phyloP scores from a whole-genome alignment of 257 asterid genomes.

The Plantago ovata region DNA sequence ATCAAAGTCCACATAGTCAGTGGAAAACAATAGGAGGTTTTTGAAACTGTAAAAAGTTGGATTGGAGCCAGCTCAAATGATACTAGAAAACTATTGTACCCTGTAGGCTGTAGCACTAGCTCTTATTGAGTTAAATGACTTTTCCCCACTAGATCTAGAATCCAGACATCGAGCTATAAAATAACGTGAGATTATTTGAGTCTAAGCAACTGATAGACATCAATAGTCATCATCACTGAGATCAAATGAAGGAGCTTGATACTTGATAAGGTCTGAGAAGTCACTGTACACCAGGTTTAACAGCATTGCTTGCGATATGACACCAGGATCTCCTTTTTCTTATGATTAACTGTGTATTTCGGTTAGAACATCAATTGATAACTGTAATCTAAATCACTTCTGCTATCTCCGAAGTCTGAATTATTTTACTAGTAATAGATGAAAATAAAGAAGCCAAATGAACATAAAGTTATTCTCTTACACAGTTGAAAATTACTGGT shows the following conservation, averaged over 20 bases:
- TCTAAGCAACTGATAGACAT: too few relatives aligned
- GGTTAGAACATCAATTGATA: background rate
- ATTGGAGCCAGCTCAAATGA: background rate
- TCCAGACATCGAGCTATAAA: background rate
- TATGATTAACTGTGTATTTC: background rate
- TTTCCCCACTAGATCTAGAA: slow-evolving; percentile 1
- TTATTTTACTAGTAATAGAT: slow-evolving; percentile 1
- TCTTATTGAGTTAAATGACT: slow-evolving; percentile 6
- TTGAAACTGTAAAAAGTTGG: slow-evolving; percentile 7
- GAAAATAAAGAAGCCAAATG: slow-evolving; percentile 8
- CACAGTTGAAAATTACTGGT: slow-evolving; percentile 78
- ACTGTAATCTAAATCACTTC: background rate
- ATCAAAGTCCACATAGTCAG: background rate
- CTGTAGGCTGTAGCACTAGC: too few relatives aligned
- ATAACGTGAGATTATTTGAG: too few relatives aligned
- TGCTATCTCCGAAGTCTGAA: background rate
- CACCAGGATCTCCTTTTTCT: too few relatives aligned
- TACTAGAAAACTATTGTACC: background rate
- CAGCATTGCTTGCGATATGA: too few relatives aligned
- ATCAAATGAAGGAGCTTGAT: too few relatives aligned
- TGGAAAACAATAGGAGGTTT: slow-evolving; percentile 11
- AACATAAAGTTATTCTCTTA: slow-evolving; percentile 45
- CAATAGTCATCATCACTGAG: too few relatives aligned
- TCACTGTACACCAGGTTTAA: too few relatives aligned
- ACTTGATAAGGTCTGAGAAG: too few relatives aligned